Evolutionary conservation across 106 monocot genomes (phyloP).

Genomic region (Apostasia shenzhenica): DNA sequence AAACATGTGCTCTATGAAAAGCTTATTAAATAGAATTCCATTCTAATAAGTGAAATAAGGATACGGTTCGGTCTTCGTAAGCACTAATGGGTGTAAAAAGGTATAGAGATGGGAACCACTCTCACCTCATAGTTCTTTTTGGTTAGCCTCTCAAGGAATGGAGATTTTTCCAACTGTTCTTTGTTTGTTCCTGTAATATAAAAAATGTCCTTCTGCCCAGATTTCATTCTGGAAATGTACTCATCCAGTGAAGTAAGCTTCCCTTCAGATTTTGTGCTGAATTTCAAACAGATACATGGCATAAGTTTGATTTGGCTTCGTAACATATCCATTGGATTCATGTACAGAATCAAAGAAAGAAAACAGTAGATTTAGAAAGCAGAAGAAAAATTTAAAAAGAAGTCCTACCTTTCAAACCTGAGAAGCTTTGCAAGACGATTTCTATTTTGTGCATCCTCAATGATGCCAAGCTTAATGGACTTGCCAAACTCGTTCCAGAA

Average conservation of each 20-base stretch:
- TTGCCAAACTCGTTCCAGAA: conserved; percentile 99
- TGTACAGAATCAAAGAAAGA: not conserved
- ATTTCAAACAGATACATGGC: not conserved
- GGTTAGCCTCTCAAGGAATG: conserved; percentile 91
- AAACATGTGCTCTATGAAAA: no score
- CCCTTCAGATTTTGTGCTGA: conserved; percentile 89
- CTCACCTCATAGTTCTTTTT: conserved; percentile 95
- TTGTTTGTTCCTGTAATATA: conserved; percentile 96
- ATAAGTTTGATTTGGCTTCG: not conserved
- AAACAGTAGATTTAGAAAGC: not conserved
- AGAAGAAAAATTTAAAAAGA: not conserved
- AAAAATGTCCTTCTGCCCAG: conserved; percentile 91
- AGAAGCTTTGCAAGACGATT: conserved; percentile 96
- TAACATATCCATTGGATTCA: not conserved
- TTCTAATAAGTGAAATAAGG: no score
- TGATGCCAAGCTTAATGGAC: conserved; percentile 95
- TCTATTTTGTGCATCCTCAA: conserved; percentile 95
- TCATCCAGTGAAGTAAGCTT: conserved; percentile 86
- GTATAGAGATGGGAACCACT: not conserved
- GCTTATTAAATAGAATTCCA: no score
- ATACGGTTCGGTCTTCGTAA: no score
- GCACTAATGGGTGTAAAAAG: no score
- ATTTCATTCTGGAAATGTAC: conserved; percentile 96
- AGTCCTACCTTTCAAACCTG: conserved; percentile 79
- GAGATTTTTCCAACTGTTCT: conserved; percentile 97